Base-by-base conservation (phyloP, 2,329 filamentous ascomycete species). In the Fusarium sublunatum region DNA sequence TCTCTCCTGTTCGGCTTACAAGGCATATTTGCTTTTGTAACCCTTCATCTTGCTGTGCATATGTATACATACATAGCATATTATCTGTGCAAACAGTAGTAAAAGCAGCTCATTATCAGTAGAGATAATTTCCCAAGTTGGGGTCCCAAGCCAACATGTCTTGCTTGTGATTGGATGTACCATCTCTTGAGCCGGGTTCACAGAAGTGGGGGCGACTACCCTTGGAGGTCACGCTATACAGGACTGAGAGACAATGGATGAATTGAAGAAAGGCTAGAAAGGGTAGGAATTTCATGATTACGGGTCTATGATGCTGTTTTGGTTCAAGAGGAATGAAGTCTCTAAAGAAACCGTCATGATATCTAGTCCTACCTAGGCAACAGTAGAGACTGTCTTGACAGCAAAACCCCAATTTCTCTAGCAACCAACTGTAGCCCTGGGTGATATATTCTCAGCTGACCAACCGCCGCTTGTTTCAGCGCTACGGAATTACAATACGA, bases 51-150 rank as follows among this genome's bases (percentile, higher is more conserved):
- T 50, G 32, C 41, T 36, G n/a, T 38, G 15, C 46, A 45, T 7
- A 39, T 38, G 19, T 10, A 38, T 9, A 24, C 35, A 41, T 12
- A 39, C 49, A 57, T 24, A 48, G 43, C 22, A 22, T 32, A 19
- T 19, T 2, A 3, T 19, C 19, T 19, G 19, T 19, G 19, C 19
- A 19, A 19, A 19, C 19, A 19, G 3, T 32, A 35, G 40, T 35
- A 25, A 58, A 48, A 53, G 28, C 15, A 53, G 40, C 43, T 28
- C 41, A 34, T 45, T 50, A 51, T 61, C 46, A 57, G 40, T 36
- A 61, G 51, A 70, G 63, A 65, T 63, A 70, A 70, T 70, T 70
- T 70, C 68, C 64, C 65, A 61, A 35, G 58, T 58, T 65, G 63
- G 60, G 51, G 63, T 51, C 62, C 24, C n/a, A 44, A 64, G 32